Percentiles rank a stretch among this genome's conserved stretches.
phyloP scores from a whole-genome alignment of 345 rosid genomes.

The Gossypium bickii region DNA sequence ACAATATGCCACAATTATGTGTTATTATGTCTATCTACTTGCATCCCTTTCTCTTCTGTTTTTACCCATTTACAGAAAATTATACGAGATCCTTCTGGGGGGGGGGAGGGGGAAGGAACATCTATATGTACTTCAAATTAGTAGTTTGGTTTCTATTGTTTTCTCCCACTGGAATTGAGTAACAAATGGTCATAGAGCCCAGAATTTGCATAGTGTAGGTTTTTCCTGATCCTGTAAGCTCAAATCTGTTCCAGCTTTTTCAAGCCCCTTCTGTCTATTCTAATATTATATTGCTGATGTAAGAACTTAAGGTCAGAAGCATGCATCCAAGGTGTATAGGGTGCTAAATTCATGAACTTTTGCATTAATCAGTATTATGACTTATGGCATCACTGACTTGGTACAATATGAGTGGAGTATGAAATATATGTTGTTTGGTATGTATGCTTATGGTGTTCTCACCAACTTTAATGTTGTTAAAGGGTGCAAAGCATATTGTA shows the following conservation, averaged over 20 bases:
- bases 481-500: neutral
- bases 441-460: neutral
- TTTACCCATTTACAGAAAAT: neutral
- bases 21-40: neutral
- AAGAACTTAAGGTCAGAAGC: neutral
- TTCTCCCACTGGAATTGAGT: neutral
- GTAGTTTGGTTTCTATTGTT: neutral
- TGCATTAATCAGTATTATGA: neutral
- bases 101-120: no score
- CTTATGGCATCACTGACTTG: slow-evolving; percentile 1
- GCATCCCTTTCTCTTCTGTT: neutral
- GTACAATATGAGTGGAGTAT: neutral
- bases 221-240: neutral
- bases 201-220: neutral
- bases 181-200: neutral
- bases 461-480: neutral
- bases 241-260: neutral
- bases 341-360: neutral
- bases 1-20: neutral
- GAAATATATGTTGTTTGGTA: neutral
- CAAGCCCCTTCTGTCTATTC: neutral
- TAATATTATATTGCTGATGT: neutral
- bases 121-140: neutral
- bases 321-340: neutral
- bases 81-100: neutral